Evolutionary conservation across 2,329 filamentous ascomycete species (phyloP).

Genomic region (Arthroderma sp.): DNA sequence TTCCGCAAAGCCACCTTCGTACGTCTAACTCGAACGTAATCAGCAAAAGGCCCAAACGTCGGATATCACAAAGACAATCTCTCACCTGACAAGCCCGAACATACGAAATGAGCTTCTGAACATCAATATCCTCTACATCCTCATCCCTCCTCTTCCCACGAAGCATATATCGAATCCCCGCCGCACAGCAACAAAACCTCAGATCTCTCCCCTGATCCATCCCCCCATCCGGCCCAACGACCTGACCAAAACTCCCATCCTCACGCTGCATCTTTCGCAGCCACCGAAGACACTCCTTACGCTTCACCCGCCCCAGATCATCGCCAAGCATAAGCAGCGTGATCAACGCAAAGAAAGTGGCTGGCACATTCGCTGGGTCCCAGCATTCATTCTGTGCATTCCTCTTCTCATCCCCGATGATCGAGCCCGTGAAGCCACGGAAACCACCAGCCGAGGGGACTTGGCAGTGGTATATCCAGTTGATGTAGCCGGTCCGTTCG

Average conservation of each 20-base stretch:
- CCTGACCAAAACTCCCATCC: constrained; percentile 87
- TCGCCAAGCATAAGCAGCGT: constrained; percentile 55
- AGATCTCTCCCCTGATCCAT: constrained; percentile 74
- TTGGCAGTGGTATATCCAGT: constrained; percentile 79
- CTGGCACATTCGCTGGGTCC: constrained; percentile 72
- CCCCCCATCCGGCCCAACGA: constrained; percentile 45
- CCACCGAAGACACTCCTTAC: constrained; percentile 58
- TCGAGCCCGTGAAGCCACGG: constrained; percentile 63
- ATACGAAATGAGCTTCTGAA: constrained; percentile 55
- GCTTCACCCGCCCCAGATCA: constrained; percentile 52
- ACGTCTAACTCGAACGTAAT: constrained; percentile 41
- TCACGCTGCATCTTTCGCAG: constrained; percentile 59
- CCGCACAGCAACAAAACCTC: constrained; percentile 75
- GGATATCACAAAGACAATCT: not conserved
- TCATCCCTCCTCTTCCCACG: constrained; percentile 45
- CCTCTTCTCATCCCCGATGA: constrained; percentile 36
- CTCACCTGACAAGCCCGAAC: constrained; percentile 51
- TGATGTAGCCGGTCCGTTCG: constrained; percentile 44
- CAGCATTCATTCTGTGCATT: constrained; percentile 43
- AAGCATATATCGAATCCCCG: constrained; percentile 70
- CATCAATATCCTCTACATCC: constrained; percentile 60
- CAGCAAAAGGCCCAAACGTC: not conserved
- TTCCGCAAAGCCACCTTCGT: constrained; percentile 75
- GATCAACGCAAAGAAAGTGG: constrained; percentile 77
- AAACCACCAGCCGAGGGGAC: constrained; percentile 70